These are phyloP conservation scores for Pseudogymnoascus sp. DNA, from an alignment of 2,329 filamentous ascomycete species.

Conservation along the genomic window DNA sequence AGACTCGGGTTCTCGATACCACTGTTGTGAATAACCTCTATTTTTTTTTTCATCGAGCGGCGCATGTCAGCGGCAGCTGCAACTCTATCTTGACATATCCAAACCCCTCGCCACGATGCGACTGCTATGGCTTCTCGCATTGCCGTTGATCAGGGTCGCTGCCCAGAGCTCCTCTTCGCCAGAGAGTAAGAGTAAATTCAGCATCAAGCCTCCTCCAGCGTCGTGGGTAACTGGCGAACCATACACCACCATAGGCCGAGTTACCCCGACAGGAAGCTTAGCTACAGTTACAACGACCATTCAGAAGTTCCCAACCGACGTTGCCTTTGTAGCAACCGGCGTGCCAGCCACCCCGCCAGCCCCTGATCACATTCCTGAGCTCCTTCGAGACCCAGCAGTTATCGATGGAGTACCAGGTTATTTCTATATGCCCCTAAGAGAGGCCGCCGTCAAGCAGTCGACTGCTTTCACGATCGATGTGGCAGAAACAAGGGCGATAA, in stretches of 20 bases:
- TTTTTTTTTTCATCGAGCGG: not conserved
- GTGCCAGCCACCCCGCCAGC: not conserved
- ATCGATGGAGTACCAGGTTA: not conserved
- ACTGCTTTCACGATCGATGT: not conserved
- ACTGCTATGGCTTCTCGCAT: not conserved
- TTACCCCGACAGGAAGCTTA: not conserved
- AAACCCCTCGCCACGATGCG: not conserved
- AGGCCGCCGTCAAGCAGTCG: not conserved
- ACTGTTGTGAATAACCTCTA: not conserved
- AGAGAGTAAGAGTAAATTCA: no score
- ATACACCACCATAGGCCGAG: not conserved
- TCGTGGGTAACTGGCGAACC: not conserved
- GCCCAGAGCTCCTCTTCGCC: not conserved
- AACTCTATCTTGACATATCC: not conserved
- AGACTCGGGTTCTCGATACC: not conserved
- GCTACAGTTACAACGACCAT: not conserved
- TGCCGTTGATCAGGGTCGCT: not conserved
- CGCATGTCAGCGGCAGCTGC: not conserved
- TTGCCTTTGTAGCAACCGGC: not conserved
- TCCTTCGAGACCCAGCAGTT: not conserved
- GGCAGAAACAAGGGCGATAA: no score
- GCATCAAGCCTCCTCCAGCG: not conserved
- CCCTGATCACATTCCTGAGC: not conserved
- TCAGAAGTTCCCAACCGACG: not conserved
- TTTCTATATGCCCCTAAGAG: not conserved